These are phyloP conservation scores for Fusarium buharicum DNA, from an alignment of 2,329 filamentous ascomycete species.

Conservation along the genomic window DNA sequence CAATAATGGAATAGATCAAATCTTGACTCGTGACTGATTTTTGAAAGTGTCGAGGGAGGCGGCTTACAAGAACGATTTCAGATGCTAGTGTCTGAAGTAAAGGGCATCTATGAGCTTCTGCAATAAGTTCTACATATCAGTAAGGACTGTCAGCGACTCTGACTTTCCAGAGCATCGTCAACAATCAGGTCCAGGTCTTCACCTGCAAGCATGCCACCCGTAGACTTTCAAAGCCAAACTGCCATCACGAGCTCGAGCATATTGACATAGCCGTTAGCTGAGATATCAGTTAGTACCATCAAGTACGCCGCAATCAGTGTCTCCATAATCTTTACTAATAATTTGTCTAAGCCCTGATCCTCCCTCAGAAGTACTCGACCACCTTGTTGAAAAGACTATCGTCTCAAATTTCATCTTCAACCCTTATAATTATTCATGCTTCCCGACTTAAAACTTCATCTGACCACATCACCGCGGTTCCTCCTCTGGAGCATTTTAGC, in stretches of 20 bases:
- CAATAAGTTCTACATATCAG: not conserved
- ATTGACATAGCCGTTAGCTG: not conserved
- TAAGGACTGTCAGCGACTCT: not conserved
- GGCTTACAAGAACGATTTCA: slow-evolving; percentile 5
- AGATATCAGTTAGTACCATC: not conserved
- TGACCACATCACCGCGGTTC: not conserved
- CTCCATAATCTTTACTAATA: fast-evolving
- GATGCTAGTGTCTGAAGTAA: slow-evolving; percentile 6
- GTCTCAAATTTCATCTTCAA: slow-evolving; percentile 8
- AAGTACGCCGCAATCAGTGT: fast-evolving
- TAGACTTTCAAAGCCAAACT: not conserved
- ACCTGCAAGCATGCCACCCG: not conserved
- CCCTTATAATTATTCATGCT: slow-evolving; percentile 8
- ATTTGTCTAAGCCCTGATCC: not conserved
- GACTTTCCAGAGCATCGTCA: not conserved
- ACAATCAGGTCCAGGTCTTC: not conserved
- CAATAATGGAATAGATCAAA: fast-evolving
- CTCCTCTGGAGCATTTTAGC: slow-evolving; percentile 14
- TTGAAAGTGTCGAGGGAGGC: not conserved
- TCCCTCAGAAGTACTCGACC: not conserved
- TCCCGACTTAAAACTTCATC: not conserved
- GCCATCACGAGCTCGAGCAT: not conserved
- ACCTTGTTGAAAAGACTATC: slow-evolving; percentile 17
- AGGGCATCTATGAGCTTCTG: slow-evolving; percentile 6
- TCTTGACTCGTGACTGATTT: not conserved